These are phyloP conservation scores for Peterozyma toletana DNA, from an alignment of 805 yeast genomes.

Conservation along the genomic window DNA sequence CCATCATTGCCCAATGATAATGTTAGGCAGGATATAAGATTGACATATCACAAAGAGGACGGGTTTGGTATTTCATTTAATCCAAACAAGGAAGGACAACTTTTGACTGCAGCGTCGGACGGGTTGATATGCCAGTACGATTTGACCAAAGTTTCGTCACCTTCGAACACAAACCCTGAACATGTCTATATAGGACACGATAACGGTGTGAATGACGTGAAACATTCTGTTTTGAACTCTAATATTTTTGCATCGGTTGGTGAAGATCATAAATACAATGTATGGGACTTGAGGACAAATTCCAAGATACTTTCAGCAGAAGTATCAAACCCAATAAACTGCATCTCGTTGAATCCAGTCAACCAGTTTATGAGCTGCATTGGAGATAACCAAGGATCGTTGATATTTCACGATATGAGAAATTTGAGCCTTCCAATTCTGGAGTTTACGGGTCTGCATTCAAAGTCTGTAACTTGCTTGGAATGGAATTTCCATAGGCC, in stretches of 20 bases:
- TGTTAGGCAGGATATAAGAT: conserved; percentile 30
- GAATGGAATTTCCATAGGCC: conserved; percentile 64
- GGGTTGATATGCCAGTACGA: conserved; percentile 69
- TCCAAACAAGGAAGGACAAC: conserved; percentile 44
- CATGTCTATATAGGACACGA: conserved; percentile 23
- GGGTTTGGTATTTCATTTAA: conserved; percentile 79
- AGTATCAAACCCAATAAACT: conserved; percentile 35
- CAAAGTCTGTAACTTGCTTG: conserved; percentile 51
- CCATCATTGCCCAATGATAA: conserved; percentile 34
- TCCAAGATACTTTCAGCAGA: conserved; percentile 1
- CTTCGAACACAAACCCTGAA: conserved; percentile 10
- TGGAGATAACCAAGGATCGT: conserved; percentile 53
- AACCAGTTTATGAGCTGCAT: conserved; percentile 55
- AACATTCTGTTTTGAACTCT: conserved; percentile 61
- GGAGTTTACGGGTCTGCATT: conserved; percentile 30
- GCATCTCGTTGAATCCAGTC: conserved; percentile 51
- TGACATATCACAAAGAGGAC: conserved; percentile 34
- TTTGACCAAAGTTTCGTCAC: conserved; percentile 33
- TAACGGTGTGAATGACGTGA: conserved; percentile 61
- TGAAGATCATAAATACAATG: conserved; percentile 45
- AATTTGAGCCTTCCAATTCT: conserved; percentile 22
- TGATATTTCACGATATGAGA: conserved; percentile 65
- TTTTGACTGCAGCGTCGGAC: conserved; percentile 56
- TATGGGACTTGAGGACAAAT: conserved; percentile 46
- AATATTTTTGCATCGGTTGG: conserved; percentile 59